Percentiles rank a stretch among this genome's conserved stretches.
Evolutionary conservation across 257 asterid species (phyloP).

Genomic region (Eucommia ulmoides): DNA sequence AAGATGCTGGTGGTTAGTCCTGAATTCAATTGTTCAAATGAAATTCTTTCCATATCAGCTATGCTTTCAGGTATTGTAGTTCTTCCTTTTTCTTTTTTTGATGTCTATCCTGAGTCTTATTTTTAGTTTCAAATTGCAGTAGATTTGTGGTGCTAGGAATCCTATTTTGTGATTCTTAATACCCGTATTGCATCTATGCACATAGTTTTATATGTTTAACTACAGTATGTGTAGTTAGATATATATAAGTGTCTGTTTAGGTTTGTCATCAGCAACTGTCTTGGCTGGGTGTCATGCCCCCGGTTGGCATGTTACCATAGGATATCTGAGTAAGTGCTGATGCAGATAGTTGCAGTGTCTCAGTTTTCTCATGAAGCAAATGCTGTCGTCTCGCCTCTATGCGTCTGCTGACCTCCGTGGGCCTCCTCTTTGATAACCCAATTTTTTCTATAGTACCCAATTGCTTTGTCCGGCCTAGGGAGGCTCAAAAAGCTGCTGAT

Average conservation of each 20-base stretch:
- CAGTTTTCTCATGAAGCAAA: constrained; percentile 96
- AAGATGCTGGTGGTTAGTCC: constrained; percentile 8
- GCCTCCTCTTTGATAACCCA: constrained; percentile 98
- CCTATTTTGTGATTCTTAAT: no score
- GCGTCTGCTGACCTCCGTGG: constrained; percentile 99
- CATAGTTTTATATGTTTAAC: constrained; percentile 24
- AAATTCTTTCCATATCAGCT: constrained; percentile 6
- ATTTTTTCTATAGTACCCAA: constrained; percentile 99
- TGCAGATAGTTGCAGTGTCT: constrained; percentile 99
- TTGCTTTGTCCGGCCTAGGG: constrained; percentile 99
- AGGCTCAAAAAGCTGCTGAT: constrained; percentile 96
- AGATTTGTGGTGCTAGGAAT: no score
- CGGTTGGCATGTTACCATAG: constrained; percentile 74
- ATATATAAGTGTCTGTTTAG: constrained; percentile 48
- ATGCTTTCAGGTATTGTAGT: constrained; percentile 8
- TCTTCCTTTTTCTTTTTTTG: neutral
- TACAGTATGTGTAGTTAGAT: constrained; percentile 40
- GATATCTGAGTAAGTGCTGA: constrained; percentile 94
- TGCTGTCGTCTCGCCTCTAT: constrained; percentile 98
- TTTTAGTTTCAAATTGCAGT: no score
- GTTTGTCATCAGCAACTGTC: constrained; percentile 88
- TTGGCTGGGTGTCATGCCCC: constrained; percentile 84
- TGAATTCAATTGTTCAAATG: constrained; percentile 9
- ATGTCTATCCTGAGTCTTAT: neutral
- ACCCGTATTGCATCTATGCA: constrained; percentile 28